A percentile compares a stretch with the other conserved stretches of the same genome.
Evolutionary conservation across 345 rosid genomes (phyloP).

Genomic region (Xanthoceras sorbifolium): DNA sequence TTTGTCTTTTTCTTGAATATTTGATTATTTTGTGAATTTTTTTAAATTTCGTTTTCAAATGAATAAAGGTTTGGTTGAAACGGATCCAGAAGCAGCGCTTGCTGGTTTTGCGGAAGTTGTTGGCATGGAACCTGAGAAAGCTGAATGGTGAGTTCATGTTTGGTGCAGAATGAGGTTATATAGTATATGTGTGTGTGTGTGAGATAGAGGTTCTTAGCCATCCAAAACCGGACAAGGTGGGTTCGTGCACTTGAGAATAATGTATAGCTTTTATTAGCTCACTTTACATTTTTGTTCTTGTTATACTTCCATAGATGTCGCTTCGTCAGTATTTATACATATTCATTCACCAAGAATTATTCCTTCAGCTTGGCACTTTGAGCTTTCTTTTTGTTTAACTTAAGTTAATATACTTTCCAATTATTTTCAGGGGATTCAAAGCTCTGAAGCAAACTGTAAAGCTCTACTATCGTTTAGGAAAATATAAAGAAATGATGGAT

Average conservation of each 20-base stretch:
- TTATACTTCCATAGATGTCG: neutral
- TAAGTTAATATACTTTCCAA: conserved; percentile 3
- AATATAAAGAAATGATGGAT: conserved; percentile 92
- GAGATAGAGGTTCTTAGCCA: neutral
- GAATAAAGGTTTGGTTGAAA: conserved; percentile 76
- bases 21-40: neutral
- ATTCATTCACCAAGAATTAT: neutral
- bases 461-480: conserved; percentile 88
- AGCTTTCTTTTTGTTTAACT: neutral
- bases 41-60: conserved; percentile 1
- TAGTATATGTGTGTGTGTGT: neutral
- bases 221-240: neutral
- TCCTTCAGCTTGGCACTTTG: neutral
- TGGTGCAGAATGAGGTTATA: conserved; percentile 1
- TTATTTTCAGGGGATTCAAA: conserved; percentile 85
- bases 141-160: conserved; percentile 76
- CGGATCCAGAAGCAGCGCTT: conserved; percentile 91
- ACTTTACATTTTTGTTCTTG: neutral
- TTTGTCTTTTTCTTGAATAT: neutral
- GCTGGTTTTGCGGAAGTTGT: conserved; percentile 95
- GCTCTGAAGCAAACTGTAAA: conserved; percentile 96
- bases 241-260: neutral
- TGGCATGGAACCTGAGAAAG: conserved; percentile 94
- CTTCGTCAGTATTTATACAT: neutral
- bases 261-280: neutral